phyloP scores from a whole-genome alignment of 2,329 filamentous ascomycete genomes.

The Pleoardoris graminearum region DNA sequence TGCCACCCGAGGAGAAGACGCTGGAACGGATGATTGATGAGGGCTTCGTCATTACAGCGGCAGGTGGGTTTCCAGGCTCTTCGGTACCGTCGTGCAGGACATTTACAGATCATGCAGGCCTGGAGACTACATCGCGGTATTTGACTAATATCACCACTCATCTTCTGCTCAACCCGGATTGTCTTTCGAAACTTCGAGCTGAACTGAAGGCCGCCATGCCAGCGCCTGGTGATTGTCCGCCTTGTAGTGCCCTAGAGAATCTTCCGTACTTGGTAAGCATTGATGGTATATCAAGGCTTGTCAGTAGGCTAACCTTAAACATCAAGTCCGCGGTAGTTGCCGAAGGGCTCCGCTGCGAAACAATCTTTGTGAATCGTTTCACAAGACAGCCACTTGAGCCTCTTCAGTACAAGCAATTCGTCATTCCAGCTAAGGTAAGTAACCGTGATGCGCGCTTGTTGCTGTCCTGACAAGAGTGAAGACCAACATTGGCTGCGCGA shows the following conservation, averaged over 20 bases:
- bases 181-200: conserved; percentile 7
- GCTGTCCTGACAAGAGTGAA: not conserved
- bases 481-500: conserved; percentile 30
- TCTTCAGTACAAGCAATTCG: conserved; percentile 16
- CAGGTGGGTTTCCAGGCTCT: too few species aligned
- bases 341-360: conserved; percentile 15
- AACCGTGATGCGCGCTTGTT: not conserved
- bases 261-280: conserved; percentile 17
- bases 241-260: conserved; percentile 12
- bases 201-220: conserved; percentile 12
- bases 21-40: conserved; percentile 37
- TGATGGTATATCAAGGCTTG: not conserved
- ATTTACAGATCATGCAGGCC: too few species aligned
- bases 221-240: conserved; percentile 1
- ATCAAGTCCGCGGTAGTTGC: conserved; percentile 15
- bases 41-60: conserved; percentile 30
- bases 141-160: conserved; percentile 14
- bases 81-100: too few species aligned
- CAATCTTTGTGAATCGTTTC: conserved; percentile 17
- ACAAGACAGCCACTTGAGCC: conserved; percentile 23
- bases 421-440: conserved; percentile 23
- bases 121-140: conserved; percentile 37
- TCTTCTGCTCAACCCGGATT: conserved; percentile 10
- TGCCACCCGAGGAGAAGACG: conserved; percentile 29
- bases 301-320: not conserved